phyloP scores from a whole-genome alignment of 345 rosid species.

The Camelina laxa region DNA sequence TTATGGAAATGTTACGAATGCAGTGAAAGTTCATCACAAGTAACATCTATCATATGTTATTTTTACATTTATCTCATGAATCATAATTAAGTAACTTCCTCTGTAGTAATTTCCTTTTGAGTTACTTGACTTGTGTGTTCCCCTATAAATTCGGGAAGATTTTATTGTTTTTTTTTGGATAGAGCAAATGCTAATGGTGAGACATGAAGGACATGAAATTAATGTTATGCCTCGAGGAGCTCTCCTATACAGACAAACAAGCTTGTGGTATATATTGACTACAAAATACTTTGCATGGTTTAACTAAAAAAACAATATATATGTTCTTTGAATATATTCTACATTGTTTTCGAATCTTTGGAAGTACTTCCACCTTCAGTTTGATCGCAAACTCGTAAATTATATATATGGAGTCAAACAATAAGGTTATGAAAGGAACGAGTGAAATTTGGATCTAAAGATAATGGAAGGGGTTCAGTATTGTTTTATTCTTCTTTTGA shows the following conservation, averaged over 20 bases:
- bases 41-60: too few relatives aligned
- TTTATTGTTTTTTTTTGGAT: neutral
- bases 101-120: too few relatives aligned
- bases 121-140: too few relatives aligned
- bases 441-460: constrained; percentile 28
- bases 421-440: neutral
- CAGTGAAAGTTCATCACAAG: too few relatives aligned
- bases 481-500: neutral
- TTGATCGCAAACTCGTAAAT: neutral
- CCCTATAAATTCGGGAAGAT: neutral
- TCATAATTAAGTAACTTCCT: too few relatives aligned
- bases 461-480: neutral
- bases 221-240: constrained; percentile 39
- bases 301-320: neutral
- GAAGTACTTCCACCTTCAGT: constrained; percentile 9
- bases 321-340: constrained; percentile 9
- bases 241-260: constrained; percentile 32
- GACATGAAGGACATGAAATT: constrained; percentile 39
- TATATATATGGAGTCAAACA: constrained; percentile 20
- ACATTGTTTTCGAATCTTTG: constrained; percentile 31
- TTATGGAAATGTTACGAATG: too few relatives aligned
- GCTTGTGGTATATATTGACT: constrained; percentile 4
- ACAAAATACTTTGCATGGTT: constrained; percentile 1
- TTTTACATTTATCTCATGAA: too few relatives aligned
- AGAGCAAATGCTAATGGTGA: constrained; percentile 23